Conservation (phyloP, 345 rosid species). For the Boechera divaricarpa region DNA sequence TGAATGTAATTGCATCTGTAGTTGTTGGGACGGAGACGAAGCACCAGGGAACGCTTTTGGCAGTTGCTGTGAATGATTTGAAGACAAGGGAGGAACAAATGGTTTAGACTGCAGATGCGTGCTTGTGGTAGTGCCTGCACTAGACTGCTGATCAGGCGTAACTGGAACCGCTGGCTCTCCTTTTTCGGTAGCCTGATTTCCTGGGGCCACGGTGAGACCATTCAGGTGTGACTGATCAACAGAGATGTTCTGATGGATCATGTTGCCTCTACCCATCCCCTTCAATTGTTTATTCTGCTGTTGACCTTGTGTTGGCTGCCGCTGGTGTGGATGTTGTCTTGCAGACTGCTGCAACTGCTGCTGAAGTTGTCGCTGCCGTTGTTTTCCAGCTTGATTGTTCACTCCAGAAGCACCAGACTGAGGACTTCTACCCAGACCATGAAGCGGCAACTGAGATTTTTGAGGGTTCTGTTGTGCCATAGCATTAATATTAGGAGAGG, state of each 20-base stretch:
- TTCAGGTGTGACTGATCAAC: slow-evolving; percentile 76
- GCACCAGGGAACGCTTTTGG: slow-evolving; percentile 62
- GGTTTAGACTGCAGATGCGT: slow-evolving; percentile 71
- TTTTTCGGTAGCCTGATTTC: slow-evolving; percentile 71
- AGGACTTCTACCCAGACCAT: slow-evolving; percentile 61
- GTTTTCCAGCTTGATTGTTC: slow-evolving; percentile 84
- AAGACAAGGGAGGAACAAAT: slow-evolving; percentile 56
- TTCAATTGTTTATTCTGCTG: slow-evolving; percentile 75
- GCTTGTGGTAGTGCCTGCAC: slow-evolving; percentile 58
- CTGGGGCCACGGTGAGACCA: slow-evolving; percentile 62
- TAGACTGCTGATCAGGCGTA: slow-evolving; percentile 70
- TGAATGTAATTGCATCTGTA: slow-evolving; percentile 67
- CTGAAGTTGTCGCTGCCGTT: slow-evolving; percentile 77
- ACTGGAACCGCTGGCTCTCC: slow-evolving; percentile 65
- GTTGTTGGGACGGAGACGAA: slow-evolving; percentile 55
- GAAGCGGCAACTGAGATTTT: slow-evolving; percentile 68
- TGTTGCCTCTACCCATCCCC: slow-evolving; percentile 88
- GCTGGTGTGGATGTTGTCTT: slow-evolving; percentile 87
- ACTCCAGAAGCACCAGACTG: slow-evolving; percentile 62
- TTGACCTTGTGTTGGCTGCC: slow-evolving; percentile 64
- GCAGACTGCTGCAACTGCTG: slow-evolving; percentile 89
- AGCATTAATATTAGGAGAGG: slow-evolving; percentile 59
- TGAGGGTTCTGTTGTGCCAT: slow-evolving; percentile 61
- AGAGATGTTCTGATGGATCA: slow-evolving; percentile 66
- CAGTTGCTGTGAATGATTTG: slow-evolving; percentile 64